Evolutionary conservation across 2,329 filamentous ascomycete genomes (phyloP).

Genomic region (Scedosporium apiospermum): DNA sequence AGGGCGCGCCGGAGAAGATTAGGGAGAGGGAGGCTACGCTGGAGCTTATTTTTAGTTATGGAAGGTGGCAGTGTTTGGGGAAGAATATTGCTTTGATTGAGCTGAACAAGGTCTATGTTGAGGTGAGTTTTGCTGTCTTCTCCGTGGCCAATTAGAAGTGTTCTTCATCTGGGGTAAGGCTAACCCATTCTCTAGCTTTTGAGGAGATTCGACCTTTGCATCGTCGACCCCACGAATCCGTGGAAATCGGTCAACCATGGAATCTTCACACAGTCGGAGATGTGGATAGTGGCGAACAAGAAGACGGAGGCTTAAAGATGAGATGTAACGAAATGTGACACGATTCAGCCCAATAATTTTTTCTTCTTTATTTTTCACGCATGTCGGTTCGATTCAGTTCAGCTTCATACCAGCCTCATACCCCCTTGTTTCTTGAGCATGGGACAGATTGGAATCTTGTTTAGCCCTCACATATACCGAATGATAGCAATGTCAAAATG

Average conservation of each 20-base stretch:
- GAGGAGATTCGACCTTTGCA: conserved; percentile 16
- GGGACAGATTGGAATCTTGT: too few relatives aligned
- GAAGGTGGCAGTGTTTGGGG: conserved; percentile 28
- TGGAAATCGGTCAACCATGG: conserved; percentile 18
- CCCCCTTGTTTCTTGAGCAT: too few relatives aligned
- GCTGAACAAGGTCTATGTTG: conserved; percentile 28
- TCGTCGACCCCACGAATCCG: conserved; percentile 17
- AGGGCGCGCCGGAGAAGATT: conserved; percentile 19
- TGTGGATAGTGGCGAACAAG: neutral
- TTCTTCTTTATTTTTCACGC: too few relatives aligned
- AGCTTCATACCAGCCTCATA: too few relatives aligned
- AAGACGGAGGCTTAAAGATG: neutral
- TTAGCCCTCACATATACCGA: too few relatives aligned
- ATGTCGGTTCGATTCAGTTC: too few relatives aligned
- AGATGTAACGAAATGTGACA: too few relatives aligned
- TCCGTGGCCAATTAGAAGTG: neutral
- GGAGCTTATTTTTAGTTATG: conserved; percentile 29
- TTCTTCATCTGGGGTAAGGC: neutral
- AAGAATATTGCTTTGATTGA: conserved; percentile 28
- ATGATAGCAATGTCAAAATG: too few relatives aligned
- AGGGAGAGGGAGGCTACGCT: conserved; percentile 24
- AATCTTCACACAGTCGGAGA: conserved; percentile 13
- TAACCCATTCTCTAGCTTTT: conserved; percentile 12
- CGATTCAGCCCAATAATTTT: too few relatives aligned
- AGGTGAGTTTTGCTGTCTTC: conserved; percentile 18